Evolutionary conservation across 225 moss, liverwort and hornwort species (phyloP).

Genomic region (Pleurozium schreberi): DNA sequence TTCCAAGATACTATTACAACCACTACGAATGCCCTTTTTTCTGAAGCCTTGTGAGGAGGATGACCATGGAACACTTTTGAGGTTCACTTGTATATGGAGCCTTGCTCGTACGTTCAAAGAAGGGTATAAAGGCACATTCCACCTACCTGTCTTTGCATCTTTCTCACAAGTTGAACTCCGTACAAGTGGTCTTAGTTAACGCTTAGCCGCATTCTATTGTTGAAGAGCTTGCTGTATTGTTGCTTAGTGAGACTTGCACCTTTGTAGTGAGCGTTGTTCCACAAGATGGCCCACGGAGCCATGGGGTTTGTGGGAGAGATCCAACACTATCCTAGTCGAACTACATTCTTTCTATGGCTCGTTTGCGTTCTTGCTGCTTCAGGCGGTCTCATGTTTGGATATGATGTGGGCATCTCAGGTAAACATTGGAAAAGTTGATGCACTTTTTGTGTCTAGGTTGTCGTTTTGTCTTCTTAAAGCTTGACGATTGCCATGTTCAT

Average conservation of each 20-base stretch:
- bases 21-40: too few species aligned
- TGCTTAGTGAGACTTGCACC: too few species aligned
- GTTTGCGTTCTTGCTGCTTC: background rate
- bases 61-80: too few species aligned
- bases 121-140: background rate
- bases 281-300: too few species aligned
- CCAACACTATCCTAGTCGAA: background rate
- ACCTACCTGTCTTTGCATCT: background rate
- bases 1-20: too few species aligned
- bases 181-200: background rate
- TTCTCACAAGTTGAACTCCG: background rate
- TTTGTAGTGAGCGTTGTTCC: too few species aligned
- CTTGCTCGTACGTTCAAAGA: background rate
- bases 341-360: background rate
- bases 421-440: background rate
- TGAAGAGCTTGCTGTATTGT: too few species aligned
- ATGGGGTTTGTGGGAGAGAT: too few species aligned
- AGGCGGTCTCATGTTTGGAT: constrained; percentile 1
- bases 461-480: background rate
- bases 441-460: background rate
- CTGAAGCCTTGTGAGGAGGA: too few species aligned
- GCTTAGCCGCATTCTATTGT: too few species aligned
- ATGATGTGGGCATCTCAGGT: constrained; percentile 10
- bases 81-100: too few species aligned
- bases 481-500: background rate